phyloP scores from a whole-genome alignment of 148 eudicot species.

The Chenopodium berlandieri region DNA sequence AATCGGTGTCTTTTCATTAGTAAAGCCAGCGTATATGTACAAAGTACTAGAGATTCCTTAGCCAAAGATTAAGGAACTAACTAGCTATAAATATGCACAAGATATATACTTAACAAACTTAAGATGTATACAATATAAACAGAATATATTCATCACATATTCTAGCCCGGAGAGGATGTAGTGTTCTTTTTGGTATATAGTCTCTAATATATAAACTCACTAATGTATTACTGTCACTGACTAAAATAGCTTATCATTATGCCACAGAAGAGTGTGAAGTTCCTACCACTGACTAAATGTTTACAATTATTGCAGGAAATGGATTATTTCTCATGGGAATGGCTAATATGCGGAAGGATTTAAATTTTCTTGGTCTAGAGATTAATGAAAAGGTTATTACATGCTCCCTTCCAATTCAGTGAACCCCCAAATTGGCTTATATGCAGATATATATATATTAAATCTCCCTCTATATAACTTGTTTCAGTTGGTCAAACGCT shows the following conservation, averaged over 20 bases:
- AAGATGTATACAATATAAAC: too few species aligned
- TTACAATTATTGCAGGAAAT: conserved; percentile 51
- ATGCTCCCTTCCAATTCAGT: conserved; percentile 2
- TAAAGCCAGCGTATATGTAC: too few species aligned
- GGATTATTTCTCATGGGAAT: conserved; percentile 72
- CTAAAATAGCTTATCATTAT: not conserved
- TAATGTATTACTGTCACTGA: not conserved
- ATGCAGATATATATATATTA: conserved; percentile 5
- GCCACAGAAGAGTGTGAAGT: not conserved
- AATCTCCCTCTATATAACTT: conserved; percentile 1
- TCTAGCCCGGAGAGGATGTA: not conserved
- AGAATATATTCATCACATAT: too few species aligned
- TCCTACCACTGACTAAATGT: not conserved
- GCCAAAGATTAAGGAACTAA: too few species aligned
- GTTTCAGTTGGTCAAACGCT: conserved; percentile 62
- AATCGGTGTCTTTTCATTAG: too few species aligned
- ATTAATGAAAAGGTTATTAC: conserved; percentile 68
- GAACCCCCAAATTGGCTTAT: not conserved
- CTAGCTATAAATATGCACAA: too few species aligned
- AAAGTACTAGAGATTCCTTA: too few species aligned
- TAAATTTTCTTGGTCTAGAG: conserved; percentile 82
- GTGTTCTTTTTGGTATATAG: not conserved
- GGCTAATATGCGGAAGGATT: conserved; percentile 54
- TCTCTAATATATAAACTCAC: not conserved
- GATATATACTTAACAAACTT: too few species aligned